Evolutionary conservation across 768 basidiomycete species (phyloP), one percentile per base, ranked within the genome.

Genomic region (Suillus cothurnatus): DNA sequence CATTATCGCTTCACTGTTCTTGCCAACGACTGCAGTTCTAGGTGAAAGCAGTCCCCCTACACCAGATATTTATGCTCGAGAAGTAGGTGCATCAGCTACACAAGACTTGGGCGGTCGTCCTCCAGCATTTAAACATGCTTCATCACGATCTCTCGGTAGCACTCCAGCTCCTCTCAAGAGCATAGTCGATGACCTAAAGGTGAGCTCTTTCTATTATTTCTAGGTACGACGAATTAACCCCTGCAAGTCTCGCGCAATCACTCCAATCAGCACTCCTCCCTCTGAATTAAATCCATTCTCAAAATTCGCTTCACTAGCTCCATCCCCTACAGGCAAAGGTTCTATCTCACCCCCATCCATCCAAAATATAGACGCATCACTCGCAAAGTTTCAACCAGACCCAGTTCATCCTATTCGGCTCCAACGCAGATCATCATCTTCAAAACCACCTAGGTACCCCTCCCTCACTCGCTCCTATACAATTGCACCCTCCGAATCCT

Each of bases 1-100:
- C 62, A 81, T 94, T 75, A 88, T 94, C 74, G 93, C 92, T 19
- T 89, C 90, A n/a, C 87, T 94, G 65, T 93, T 94, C 73, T 86
- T 94, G 41, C 93, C 93, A 43, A 86, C 85, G 65, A 91, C 92
- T 43, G 86, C 86, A 50, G 85, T 88, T 53, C 78, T 87, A 49
- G 87, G 85, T 73, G 79, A 80, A 64, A 86, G 87, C 0, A 74
- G 78, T 17, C 84, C 85, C 0, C 71, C 85, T 0, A 87, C 88
- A 0, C 86, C 88, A 12, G 80, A 82, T 38, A 71, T 74, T 28
- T 62, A 68, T 66, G 47, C 69, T 32, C 70, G 66, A n/a, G 65
- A 69, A 21, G 68, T 64, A 52, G 41, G 65, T 28, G 45, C 52
- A 34, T 58, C 69, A 9, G 17, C 57, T 21, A 39, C 59, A 63